Base-by-base conservation (phyloP, 2,329 filamentous ascomycete species). In the Ophiognomonia clavigignenti-juglandacearum region DNA sequence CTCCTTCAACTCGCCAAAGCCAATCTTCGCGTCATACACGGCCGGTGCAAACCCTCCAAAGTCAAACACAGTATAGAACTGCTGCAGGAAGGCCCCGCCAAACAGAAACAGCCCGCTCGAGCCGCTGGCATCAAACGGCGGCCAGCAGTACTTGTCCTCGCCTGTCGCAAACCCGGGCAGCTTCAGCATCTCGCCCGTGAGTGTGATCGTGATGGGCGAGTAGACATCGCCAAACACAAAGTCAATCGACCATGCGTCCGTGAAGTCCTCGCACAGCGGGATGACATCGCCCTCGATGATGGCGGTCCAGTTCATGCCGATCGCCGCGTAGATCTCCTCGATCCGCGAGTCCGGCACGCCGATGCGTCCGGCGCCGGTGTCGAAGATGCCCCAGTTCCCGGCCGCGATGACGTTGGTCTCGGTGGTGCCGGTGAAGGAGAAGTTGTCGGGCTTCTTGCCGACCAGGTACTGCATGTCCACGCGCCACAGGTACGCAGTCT, bases 201-300 rank as follows among this genome's bases (percentile, higher is more conserved):
- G 3, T 18, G 59, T 63, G 18, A 67, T 9, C 8, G 35, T 32
- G 16, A 39, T 48, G 5, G 45, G 47, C 18, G 43, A n/a, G 22
- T 32, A 38, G 6, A 22, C 36, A 40, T 48, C 48, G 18, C 56
- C 56, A 4, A 61, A 45, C 43, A 56, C 52, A 39, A 58, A 48
- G 32, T 62, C 58, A 45, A 59, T 29, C 2, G 61, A 61, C 65
- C 65, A 68, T 46, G 58, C 53, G 29, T 60, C 50, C 45, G 62
- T 67, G 48, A 68, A 66, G 29, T 68, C 64, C 52, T 44, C 56
- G 56, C 65, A 68, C 19, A 62, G 48, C 6, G 62, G 64, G 37
- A 66, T 48, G 36, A 60, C 54, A 0, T 62, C 47, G 23, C 56
- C 56, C 0, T 37, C 37, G 8, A 61, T 24, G 42, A 68, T 61